A percentile compares a stretch with the other conserved stretches of the same genome.
These are phyloP conservation scores for Leccinum aurantiacum DNA, from an alignment of 768 basidiomycete genomes.

Conservation along the genomic window DNA sequence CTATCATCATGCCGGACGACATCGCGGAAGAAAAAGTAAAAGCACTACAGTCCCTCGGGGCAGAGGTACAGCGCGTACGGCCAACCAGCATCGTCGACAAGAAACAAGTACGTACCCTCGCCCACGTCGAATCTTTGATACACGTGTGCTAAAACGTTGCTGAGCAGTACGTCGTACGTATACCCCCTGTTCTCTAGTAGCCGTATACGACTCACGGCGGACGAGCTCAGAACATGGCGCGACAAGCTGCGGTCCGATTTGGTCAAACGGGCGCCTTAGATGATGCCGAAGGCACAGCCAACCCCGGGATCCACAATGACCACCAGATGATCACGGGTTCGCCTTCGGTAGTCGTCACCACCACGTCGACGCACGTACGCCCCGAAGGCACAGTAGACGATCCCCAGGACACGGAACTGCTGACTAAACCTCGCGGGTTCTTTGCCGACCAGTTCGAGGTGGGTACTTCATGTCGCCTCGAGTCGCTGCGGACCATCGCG, in stretches of 20 bases:
- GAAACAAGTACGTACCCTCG: slow-evolving; percentile 64
- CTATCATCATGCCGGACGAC: slow-evolving; percentile 89
- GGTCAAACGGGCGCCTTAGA: slow-evolving; percentile 42
- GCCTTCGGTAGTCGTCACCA: slow-evolving; percentile 52
- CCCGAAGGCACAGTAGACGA: slow-evolving; percentile 31
- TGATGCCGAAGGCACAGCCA: slow-evolving; percentile 10
- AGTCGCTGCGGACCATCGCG: neutral
- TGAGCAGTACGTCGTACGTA: slow-evolving; percentile 63
- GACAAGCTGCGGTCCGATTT: slow-evolving; percentile 74
- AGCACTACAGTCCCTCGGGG: slow-evolving; percentile 79
- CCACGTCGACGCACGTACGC: slow-evolving; percentile 45
- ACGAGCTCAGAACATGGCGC: slow-evolving; percentile 74
- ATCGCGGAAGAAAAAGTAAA: slow-evolving; percentile 90
- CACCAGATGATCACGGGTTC: slow-evolving; percentile 45
- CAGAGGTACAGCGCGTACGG: slow-evolving; percentile 85
- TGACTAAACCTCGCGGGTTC: slow-evolving; percentile 68
- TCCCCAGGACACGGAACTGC: slow-evolving; percentile 42
- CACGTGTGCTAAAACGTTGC: neutral
- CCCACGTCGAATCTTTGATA: neutral
- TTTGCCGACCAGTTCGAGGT: slow-evolving; percentile 98
- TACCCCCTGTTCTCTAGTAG: neutral
- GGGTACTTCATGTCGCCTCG: neutral
- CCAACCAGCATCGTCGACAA: slow-evolving; percentile 96
- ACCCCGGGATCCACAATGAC: slow-evolving; percentile 10
- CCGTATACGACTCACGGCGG: neutral